These are phyloP conservation scores for Pleurotus eryngii DNA, from an alignment of 768 basidiomycete genomes.

Conservation along the genomic window DNA sequence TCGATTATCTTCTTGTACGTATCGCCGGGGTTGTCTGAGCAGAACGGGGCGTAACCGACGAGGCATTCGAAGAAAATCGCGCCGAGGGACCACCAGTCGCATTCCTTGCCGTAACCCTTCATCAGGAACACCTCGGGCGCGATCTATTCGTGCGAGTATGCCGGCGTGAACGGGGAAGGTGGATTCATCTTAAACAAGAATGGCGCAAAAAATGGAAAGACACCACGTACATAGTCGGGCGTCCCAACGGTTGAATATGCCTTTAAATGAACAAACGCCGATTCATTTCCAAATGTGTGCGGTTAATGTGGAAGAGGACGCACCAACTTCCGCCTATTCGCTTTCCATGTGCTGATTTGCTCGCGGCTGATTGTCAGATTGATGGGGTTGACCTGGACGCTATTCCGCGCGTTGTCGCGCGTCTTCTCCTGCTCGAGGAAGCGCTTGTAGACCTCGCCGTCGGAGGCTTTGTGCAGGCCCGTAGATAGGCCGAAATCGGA, in stretches of 20 bases:
- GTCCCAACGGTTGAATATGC: conserved; percentile 90
- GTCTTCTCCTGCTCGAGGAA: conserved; percentile 76
- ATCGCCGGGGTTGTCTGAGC: conserved; percentile 93
- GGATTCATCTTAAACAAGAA: conserved; percentile 32
- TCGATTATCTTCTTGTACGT: conserved; percentile 99
- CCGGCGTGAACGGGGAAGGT: not conserved
- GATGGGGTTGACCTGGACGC: conserved; percentile 96
- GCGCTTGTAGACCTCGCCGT: conserved; percentile 91
- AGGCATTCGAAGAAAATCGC: conserved; percentile 99
- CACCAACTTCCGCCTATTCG: conserved; percentile 93
- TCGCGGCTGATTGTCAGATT: conserved; percentile 96
- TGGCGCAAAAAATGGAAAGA: not conserved
- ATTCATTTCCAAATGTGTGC: not conserved
- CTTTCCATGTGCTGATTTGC: conserved; percentile 98
- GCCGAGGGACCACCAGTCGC: conserved; percentile 99
- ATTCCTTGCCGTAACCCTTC: conserved; percentile 97
- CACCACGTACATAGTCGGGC: conserved; percentile 54
- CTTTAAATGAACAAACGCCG: conserved; percentile 32
- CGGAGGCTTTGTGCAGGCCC: conserved; percentile 94
- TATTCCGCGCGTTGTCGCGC: conserved; percentile 75
- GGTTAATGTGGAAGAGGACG: conserved; percentile 14
- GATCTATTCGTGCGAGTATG: conserved; percentile 36
- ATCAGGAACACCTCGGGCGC: conserved; percentile 97
- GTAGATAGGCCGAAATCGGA: conserved; percentile 99
- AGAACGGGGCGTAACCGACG: conserved; percentile 97